A percentile compares a stretch with the other conserved stretches of the same genome.
phyloP scores from a whole-genome alignment of 2,329 filamentous ascomycete species.

The Incumbomyces delicatus region DNA sequence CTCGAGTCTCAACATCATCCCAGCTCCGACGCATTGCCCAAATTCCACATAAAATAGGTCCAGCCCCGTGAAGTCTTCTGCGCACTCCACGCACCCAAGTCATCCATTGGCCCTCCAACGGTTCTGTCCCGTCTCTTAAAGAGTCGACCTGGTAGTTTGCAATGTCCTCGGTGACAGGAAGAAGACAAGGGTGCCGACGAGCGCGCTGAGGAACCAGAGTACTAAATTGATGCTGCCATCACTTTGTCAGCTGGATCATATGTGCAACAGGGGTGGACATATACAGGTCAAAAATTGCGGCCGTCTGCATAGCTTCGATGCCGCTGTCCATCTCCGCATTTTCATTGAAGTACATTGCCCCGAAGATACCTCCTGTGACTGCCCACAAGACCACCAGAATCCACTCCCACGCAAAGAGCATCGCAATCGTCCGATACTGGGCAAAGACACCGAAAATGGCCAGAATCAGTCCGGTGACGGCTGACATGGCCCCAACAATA shows the following conservation, averaged over 20 bases:
- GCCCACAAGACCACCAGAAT: constrained; percentile 71
- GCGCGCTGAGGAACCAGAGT: constrained; percentile 63
- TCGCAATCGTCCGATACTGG: constrained; percentile 26
- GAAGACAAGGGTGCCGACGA: not conserved
- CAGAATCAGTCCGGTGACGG: constrained; percentile 56
- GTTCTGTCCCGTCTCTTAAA: not conserved
- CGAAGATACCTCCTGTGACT: constrained; percentile 74
- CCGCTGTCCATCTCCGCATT: constrained; percentile 53
- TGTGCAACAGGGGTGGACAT: not conserved
- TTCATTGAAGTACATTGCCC: constrained; percentile 65
- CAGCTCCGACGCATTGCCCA: too few species aligned
- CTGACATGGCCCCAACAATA: constrained; percentile 56
- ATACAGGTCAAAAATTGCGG: constrained; percentile 68
- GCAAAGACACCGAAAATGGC: constrained; percentile 49
- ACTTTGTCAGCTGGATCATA: not conserved
- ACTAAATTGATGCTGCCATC: constrained; percentile 47
- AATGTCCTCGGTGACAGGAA: not conserved
- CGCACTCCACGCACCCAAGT: not conserved
- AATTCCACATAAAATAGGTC: too few species aligned
- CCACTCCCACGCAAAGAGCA: constrained; percentile 55
- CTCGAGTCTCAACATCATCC: too few species aligned
- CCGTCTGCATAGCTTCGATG: constrained; percentile 70
- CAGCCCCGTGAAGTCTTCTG: not conserved
- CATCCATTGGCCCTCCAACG: not conserved
- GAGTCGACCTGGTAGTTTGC: not conserved